phyloP scores from a whole-genome alignment of 2,329 filamentous ascomycete genomes.

The Penicillium sclerotigenum region DNA sequence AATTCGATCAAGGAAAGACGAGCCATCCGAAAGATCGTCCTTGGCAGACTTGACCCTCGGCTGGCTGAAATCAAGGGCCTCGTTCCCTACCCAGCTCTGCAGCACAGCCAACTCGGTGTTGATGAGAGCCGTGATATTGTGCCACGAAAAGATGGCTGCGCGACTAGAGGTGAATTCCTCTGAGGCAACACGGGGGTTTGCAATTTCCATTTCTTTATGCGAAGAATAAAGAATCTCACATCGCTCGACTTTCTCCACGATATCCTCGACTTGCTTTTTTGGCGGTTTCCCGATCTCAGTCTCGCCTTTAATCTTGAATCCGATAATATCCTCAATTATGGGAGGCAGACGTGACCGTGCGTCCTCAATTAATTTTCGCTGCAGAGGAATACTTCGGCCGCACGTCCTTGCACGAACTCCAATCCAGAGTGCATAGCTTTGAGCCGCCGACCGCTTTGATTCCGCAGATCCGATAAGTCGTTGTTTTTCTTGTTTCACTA shows the following conservation, averaged over 20 bases:
- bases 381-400: constrained; percentile 77
- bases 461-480: constrained; percentile 78
- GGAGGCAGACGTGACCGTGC: constrained; percentile 69
- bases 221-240: constrained; percentile 84
- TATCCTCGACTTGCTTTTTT: constrained; percentile 81
- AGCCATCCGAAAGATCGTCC: constrained; percentile 77
- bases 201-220: constrained; percentile 66
- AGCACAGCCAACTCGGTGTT: constrained; percentile 89
- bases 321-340: constrained; percentile 80
- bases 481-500: constrained; percentile 97
- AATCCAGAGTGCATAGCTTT: constrained; percentile 76
- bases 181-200: constrained; percentile 74
- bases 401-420: constrained; percentile 80
- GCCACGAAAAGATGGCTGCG: constrained; percentile 88
- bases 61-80: constrained; percentile 85
- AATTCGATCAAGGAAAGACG: constrained; percentile 88
- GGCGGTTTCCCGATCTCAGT: constrained; percentile 86
- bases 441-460: constrained; percentile 66
- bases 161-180: constrained; percentile 75
- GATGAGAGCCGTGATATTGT: constrained; percentile 95
- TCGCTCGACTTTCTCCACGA: constrained; percentile 86
- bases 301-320: constrained; percentile 90
- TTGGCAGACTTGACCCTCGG: constrained; percentile 66
- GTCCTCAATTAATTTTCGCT: constrained; percentile 85
- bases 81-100: constrained; percentile 95